Percentiles rank a stretch among this genome's conserved stretches.
phyloP scores from a whole-genome alignment of 2,329 filamentous ascomycete genomes.

The Colletotrichum graminicola region DNA sequence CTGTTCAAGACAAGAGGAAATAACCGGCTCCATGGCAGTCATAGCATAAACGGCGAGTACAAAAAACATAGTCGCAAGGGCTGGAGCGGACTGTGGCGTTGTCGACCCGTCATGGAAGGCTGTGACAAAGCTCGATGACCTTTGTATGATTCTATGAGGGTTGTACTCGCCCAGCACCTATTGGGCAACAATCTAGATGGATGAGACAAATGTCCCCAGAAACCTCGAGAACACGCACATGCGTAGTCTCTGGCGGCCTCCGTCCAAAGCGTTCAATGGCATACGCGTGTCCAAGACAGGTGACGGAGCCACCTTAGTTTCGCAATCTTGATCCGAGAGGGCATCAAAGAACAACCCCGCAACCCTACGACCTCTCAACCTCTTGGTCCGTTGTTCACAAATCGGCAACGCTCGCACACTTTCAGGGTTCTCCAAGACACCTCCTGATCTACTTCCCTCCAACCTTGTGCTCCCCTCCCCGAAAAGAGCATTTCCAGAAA shows the following conservation, averaged over 20 bases:
- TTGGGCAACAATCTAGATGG: background rate
- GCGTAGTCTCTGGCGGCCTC: no score
- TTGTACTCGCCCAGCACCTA: no score
- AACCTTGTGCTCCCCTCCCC: background rate
- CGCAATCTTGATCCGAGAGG: background rate
- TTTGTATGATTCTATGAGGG: background rate
- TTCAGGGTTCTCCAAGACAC: background rate
- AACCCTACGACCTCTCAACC: background rate
- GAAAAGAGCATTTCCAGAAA: conserved; percentile 21
- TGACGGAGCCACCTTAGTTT: background rate
- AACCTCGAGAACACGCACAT: background rate
- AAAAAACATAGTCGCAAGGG: background rate
- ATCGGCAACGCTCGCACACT: background rate
- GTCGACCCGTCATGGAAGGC: background rate
- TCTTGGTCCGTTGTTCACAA: no score
- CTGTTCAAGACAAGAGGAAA: conserved; percentile 13
- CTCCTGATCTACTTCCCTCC: background rate
- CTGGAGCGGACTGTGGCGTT: background rate
- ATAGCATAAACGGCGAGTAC: background rate
- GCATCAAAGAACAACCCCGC: background rate
- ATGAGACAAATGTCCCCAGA: background rate
- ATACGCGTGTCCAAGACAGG: background rate
- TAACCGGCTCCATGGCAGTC: background rate
- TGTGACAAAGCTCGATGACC: no score
- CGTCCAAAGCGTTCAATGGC: background rate